Evolutionary conservation across 106 monocot genomes (phyloP), one percentile per base, ranked within the genome.

Genomic region (Triglochin maritima): DNA sequence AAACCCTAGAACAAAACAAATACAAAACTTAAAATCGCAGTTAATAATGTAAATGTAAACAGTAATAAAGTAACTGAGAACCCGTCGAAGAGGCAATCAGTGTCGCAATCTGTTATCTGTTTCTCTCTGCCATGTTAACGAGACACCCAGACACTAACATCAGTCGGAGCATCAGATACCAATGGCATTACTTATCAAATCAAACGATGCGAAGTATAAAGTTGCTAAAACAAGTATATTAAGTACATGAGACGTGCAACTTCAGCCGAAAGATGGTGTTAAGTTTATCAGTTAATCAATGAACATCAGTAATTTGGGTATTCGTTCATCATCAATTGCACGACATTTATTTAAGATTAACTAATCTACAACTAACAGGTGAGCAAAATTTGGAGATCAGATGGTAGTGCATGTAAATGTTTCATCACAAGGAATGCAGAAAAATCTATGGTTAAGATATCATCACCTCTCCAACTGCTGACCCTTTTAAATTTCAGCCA

Each of bases 251-350:
- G 46, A 11, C 57, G 15, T 49, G 64, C 47, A 49, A 64, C 48
- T 49, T 64, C 64, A 64, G 64, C 48, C 64, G 64, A 64, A 64
- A 64, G 64, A 64, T 64, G 64, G 64, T 48, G 64, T 48, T n/a
- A 15, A 64, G 15, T 49, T 64, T 14, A 9, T 11, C 14, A 64
- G 12, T 14, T 64, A 47, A 17, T 64, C 64, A 64, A 3, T 7
- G 46, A 16, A 64, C 2, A 5, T 64, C 64, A 49, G 64, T 3
- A 64, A 64, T 48, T 48, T 8, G 15, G 48, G 47, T 64, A 49
- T 48, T 48, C 9, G 10, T 29, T 17, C 60, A 61, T 61, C 60
- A 61, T 11, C n/a, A 44, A 61, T 61, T 10, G 60, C 63, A 49
- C 29, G 29, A 29, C 29, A 29, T 29, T 29, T 29, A 29, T 29